Evolutionary conservation across 2,329 filamentous ascomycete genomes (phyloP), one percentile per base, ranked within the genome.

Genomic region (Ophiostoma angusticollis): DNA sequence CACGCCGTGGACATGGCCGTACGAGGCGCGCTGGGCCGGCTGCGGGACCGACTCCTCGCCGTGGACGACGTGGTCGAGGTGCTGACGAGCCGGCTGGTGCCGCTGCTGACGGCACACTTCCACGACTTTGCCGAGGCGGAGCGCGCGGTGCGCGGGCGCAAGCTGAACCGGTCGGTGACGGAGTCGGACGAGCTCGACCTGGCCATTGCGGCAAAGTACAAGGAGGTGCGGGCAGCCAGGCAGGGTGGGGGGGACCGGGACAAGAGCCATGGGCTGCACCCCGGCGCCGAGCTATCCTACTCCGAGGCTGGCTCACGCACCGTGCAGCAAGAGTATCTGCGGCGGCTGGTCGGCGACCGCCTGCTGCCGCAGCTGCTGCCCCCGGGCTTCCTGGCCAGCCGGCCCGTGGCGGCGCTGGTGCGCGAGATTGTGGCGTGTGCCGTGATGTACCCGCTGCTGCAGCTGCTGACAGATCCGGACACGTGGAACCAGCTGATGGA

Each of bases 401-500:
- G 84, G 44, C 76, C 84, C 30, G 87, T 95, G 7, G 75, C 74
- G 23, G 80, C 80, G 25, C 65, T 98, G 39, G 72, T 95, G 43
- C 78, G 83, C 50, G 93, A 98, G 61, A 80, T 98, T 44, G 75
- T 95, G n/a, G 71, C 85, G 17, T 95, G 91, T 58, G 84, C 85
- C n/a, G 79, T 98, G 28, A 64, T 98, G 27, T 78, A 77, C 30
- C 91, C 91, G 1, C 64, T 93, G 17, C 69, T 95, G 54, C 77
- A 80, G 50, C 65, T 86, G 45, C 64, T 98, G 14, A 75, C 84
- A 5, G 89, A 98, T 50, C 87, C 93, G 1, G 93, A 98, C 61
- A 93, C 82, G 8, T 98, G 89, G 89, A 96, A 98, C 52, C 87
- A 95, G 57, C 60, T 94, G 43, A 85, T 96, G 70, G 89, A 96